Evolutionary conservation across 1,139 yeast species (phyloP), one percentile per base, ranked within the genome.

Genomic region (Sugiyamaella novakii): DNA sequence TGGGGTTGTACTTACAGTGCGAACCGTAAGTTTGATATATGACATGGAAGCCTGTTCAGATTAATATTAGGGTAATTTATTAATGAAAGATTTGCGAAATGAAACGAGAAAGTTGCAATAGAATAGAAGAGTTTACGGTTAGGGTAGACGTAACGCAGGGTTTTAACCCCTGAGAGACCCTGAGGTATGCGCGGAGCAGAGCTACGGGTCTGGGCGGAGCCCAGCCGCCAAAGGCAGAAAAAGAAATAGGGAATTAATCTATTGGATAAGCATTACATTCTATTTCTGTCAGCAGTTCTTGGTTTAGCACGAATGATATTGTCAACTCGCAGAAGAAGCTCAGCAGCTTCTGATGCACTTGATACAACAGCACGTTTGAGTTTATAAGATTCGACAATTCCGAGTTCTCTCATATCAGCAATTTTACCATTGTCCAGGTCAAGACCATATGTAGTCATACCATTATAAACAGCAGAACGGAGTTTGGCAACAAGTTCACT

Each of bases 261-360:
- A 11, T 14, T 29, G 11, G 5, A 14, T 12, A n/a, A 28, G 8
- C 37, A 11, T 43, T 46, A 49, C 59, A 53, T 53, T 41, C 59
- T 43, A 37, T 79, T 79, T 75, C 98, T 81, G 71, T 87, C 92
- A 40, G 98, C 96, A 43, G 98, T 91, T 72, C 98, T 80, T 54
- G 98, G 98, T 68, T 88, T 91, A 31, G 98, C 98, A 62, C 96
- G 83, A 58, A 94, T 87, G 58, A 92, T 92, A 68, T 92, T 91
- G 68, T 94, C 98, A 37, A 92, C 98, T 67, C 98, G 81, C 62
- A 92, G 75, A 58, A 92, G 77, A 49, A 94, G 92, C 72, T 92
- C 98, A 4, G 98, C 95, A 34, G 98, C 98, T 72, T 92, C 98
- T 15, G 96, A 78, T 5, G 98, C 98, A 47, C 95, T 84, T 8